Base-by-base conservation (phyloP, 106 monocot species). In the Dendrobium catenatum region DNA sequence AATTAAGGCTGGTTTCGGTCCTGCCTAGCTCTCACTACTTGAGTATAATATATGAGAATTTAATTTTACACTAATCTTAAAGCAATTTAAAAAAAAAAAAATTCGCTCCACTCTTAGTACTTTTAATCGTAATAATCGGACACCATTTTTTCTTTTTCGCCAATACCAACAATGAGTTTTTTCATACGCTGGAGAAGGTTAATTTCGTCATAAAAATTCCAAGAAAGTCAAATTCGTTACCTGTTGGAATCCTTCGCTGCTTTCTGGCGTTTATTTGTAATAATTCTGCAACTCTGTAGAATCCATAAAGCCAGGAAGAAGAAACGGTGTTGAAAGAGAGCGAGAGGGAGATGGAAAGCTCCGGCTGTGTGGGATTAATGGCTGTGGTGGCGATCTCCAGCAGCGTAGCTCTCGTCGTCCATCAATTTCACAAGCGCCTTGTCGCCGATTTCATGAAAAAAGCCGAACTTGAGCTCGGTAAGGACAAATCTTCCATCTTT, bases 371-470 rank as follows among this genome's bases (percentile, higher is more conserved):
- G 70, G 90, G 90, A n/a, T 58, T 91, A 73, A 80, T 88, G 88
- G 90, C 90, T 15, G 88, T 91, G 9, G 43, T 88, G 66, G 90
- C 84, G 19, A 82, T 86, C 13, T 91, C 90, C 20, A 84, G 90
- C 80, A 87, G 87, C 80, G 83, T 87, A 17, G 87, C 85, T 0
- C 83, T 90, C 43, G 78, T 90, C 4, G 80, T 83, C 64, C 55
- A 81, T 22, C 87, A 87, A 78, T 66, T 83, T 11, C 88, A 88
- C 61, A 82, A 83, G 59, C 88, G 90, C 33, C 86, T 88, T 51
- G 37, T 84, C 5, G 81, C 88, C 9, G 86, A 91, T 49, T 91
- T 88, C 84, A 84, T 84, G 85, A 78, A 88, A 78, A 87, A 83
- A 59, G 80, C 85, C 40, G 64, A 87, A 33, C 22, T 56, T 9